Base-by-base conservation (phyloP, 2,329 filamentous ascomycete species). In the Aspergillus calidoustus region DNA sequence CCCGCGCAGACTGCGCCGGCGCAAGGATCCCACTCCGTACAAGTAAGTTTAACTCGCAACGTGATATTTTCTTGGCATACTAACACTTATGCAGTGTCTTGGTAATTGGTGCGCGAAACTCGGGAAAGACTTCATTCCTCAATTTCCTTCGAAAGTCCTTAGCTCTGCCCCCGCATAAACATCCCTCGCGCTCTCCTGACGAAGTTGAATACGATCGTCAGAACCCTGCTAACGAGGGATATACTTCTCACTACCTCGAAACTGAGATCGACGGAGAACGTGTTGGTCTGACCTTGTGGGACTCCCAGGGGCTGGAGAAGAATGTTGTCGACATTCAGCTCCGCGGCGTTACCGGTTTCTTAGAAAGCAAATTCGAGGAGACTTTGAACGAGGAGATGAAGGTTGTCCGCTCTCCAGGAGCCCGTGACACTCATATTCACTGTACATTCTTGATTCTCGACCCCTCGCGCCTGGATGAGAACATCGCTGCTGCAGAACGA, bases 351-450 rank as follows among this genome's bases (percentile, higher is more conserved):
- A 89, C 91, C 38, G 86, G 90, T 8, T 99, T 99, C 80, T 83
- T 99, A 62, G 95, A 99, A 82, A 94, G 91, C 82, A 98, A 98
- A 78, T 99, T 99, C 70, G 94, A 99, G 76, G 95, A 99, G 73
- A 98, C 95, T 0, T 96, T 99, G 75, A 88, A 88, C 53, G 95
- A 99, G 79, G 95, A 99, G 82, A 96, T 96, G 86, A 98, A 97
- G 82, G 93, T 99, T 51, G 85, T 97, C 64, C 91, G 95, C 71
- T 93, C 93, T 57, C 94, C 95, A 28, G 94, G 93, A 59, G 91
- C 92, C 66, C 91, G 93, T 75, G 95, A 99, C 81, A 97, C 94
- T 54, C 95, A 99, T 77, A 97, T 99, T 67, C 95, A 99, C 76
- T 96, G 92, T 68, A 93, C 93, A 58, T 97, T 99, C 79, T 84